Conservation (phyloP, 495 filamentous ascomycete species). For the Aspergillus asperescens region DNA sequence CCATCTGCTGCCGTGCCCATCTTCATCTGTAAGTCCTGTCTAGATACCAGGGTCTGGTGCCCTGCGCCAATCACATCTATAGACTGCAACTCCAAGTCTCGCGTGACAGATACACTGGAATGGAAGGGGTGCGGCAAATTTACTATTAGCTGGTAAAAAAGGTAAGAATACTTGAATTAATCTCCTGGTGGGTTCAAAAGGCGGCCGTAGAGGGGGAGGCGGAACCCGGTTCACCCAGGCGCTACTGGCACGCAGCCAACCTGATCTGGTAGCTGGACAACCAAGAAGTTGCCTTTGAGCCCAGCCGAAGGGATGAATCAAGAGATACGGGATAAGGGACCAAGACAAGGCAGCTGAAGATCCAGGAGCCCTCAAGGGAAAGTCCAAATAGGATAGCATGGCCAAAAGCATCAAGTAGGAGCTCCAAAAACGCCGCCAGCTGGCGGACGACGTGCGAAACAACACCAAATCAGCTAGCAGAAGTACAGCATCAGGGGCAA, state of each 20-base stretch:
- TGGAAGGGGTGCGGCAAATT: neutral
- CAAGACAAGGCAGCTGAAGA: neutral
- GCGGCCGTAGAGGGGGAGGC: neutral
- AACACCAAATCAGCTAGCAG: too few relatives aligned
- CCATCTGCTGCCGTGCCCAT: neutral
- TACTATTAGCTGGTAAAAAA: slow-evolving; percentile 3
- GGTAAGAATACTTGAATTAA: neutral
- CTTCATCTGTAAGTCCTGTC: neutral
- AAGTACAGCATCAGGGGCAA: neutral
- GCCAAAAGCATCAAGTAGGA: neutral
- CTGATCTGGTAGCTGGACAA: neutral
- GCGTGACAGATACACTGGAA: neutral
- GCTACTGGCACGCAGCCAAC: neutral
- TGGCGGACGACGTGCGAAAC: neutral
- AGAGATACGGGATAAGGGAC: neutral
- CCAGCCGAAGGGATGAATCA: neutral
- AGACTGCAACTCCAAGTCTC: neutral
- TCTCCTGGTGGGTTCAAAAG: neutral
- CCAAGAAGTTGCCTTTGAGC: neutral
- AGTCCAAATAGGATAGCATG: neutral
- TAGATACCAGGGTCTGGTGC: neutral
- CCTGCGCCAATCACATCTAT: neutral
- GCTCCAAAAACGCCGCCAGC: neutral
- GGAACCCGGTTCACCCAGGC: neutral
- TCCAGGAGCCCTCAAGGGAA: neutral